Base-by-base conservation (phyloP, 208 protist species). In the Trypanosoma scelopori region DNA sequence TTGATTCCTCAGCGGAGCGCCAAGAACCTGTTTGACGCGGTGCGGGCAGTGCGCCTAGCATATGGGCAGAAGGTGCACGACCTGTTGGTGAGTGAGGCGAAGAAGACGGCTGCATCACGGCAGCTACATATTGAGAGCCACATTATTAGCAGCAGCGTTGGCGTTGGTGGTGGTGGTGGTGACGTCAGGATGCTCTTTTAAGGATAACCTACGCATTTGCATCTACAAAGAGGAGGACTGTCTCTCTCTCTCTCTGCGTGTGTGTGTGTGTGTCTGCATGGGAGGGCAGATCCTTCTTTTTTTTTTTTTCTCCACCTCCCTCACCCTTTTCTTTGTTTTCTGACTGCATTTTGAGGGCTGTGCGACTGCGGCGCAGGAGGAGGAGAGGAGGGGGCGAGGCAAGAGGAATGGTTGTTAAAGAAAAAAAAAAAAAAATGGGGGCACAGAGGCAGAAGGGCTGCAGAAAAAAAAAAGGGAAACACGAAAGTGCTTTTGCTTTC, bases 31-130 rank as follows among this genome's bases (percentile, higher is more conserved):
- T 90, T 84, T 69, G 69, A 75, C 23, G 60, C 73, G 41, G 74
- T 93, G 28, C 83, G 83, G 1, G 65, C 76, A 15, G 74, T 85
- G 67, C 82, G 87, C 4, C 70, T 87, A 37, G 71, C 82, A 35
- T 89, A 80, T 49, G 80, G 86, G 32, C 72, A 81, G 55, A 84
- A 74, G 55, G 39, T 71, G 27, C 83, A 93, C 55, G 53, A 67
- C 27, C 39, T 65, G 2, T 60, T 86, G 15, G 69, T 88, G 47
- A 25, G 66, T 35, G 73, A 62, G 53, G 78, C 68, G 41, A 65
- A 27, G 13, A 69, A 63, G 28, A 57, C 42, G 15, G 25, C 57
- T 7, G 60, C 47, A 22, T 43, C 46, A 37, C 22, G 50, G 65
- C 3, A 22, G 23, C 32, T 13, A 16, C 32, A 37, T 3, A 37